A percentile compares a stretch with the other conserved stretches of the same genome.
Evolutionary conservation across 2,329 filamentous ascomycete species (phyloP).

Genomic region (Emmonsiellopsis sp.): DNA sequence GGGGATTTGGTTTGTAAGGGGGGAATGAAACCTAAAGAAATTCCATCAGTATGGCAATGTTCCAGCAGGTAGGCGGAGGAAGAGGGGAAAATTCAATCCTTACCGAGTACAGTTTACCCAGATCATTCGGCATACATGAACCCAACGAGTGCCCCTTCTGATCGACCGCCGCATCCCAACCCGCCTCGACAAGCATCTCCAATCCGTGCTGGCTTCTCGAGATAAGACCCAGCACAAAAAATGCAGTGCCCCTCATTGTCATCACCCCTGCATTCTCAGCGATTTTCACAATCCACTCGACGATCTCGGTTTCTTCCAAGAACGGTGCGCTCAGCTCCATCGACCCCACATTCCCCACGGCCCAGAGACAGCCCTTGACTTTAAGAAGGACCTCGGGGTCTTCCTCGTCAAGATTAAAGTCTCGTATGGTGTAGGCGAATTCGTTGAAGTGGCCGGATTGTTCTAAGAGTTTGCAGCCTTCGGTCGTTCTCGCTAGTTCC

Average conservation of each 20-base stretch:
- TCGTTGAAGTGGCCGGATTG: conserved; percentile 96
- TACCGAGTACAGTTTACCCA: conserved; percentile 70
- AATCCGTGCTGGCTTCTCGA: conserved; percentile 86
- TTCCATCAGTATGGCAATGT: not conserved
- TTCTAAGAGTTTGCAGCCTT: conserved; percentile 80
- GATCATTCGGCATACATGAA: conserved; percentile 72
- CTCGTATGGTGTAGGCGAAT: conserved; percentile 78
- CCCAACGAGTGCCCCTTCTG: conserved; percentile 73
- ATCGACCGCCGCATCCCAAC: conserved; percentile 88
- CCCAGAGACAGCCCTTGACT: conserved; percentile 95
- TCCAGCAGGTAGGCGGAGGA: not conserved
- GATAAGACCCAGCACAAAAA: conserved; percentile 89
- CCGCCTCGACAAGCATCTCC: conserved; percentile 78
- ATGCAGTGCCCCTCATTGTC: conserved; percentile 88
- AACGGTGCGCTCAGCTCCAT: conserved; percentile 97
- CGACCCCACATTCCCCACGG: conserved; percentile 92
- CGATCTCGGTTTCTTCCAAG: conserved; percentile 79
- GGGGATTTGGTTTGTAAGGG: conserved; percentile 30
- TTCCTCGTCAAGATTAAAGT: conserved; percentile 74
- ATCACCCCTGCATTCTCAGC: conserved; percentile 82
- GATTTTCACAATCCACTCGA: conserved; percentile 77
- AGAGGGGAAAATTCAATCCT: conserved; percentile 22
- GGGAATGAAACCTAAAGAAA: conserved; percentile 24
- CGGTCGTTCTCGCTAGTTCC: conserved; percentile 82
- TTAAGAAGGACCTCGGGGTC: conserved; percentile 81